Evolutionary conservation across 257 asterid genomes (phyloP), one percentile per base, ranked within the genome.

Genomic region (Fraxinus cuspidata): DNA sequence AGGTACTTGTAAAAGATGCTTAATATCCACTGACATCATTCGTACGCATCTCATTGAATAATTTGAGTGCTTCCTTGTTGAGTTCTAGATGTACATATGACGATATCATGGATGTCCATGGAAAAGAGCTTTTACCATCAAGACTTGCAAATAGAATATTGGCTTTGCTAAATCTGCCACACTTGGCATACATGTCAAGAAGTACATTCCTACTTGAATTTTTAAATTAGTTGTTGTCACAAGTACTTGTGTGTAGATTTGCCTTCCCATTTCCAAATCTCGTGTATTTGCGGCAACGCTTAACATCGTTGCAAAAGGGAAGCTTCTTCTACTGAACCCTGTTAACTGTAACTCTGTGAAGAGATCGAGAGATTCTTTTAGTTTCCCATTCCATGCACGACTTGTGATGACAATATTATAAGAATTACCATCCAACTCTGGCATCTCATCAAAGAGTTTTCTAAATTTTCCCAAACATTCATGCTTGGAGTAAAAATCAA

Each of bases 111-210:
- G 96, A 88, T 12, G 98, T 90, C 98, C 98, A 92, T 27, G 97
- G 89, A 75, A 92, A 87, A 42, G 89, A 83, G 83, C 87, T 82
- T 87, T 78, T 91, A 60, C 63, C 72, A 69, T 83, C 80, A 56
- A 92, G 56, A 19, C 81, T 86, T 63, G 73, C 32, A 64, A 92
- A 92, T 78, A 94, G 71, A 68, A 64, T 60, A 68, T 82, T 81
- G 40, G 96, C 92, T 78, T 89, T 88, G 32, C 88, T 91, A 79
- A 96, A 94, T 83, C 88, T 94, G 25, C 96, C 96, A 78, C 90
- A 94, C 98, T 89, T 94, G 25, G 96, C 96, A 78, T 92, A 94
- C 98, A 90, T 90, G 85, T 94, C 98, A 27, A 94, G 87, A 65
- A 94, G 94, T 23, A 96, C 77, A 86, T 94, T 92, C 65, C 92